Percentiles rank a stretch among this genome's conserved stretches.
phyloP scores from a whole-genome alignment of 345 rosid species.

The Rhizophora mangle region DNA sequence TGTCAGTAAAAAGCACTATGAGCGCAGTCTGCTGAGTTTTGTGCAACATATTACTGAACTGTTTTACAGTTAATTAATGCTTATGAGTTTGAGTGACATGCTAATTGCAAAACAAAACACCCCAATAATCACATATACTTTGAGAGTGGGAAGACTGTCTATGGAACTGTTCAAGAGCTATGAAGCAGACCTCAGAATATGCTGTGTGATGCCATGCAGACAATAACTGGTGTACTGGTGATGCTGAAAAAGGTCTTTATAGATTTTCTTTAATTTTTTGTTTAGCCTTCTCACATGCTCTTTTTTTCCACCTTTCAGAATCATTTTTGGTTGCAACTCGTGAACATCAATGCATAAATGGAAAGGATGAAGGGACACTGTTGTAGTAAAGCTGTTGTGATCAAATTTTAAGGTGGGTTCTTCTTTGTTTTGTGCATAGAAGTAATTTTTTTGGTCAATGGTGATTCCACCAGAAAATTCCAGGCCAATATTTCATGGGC shows the following conservation, averaged over 20 bases:
- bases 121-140: conserved; percentile 59
- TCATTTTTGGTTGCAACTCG: conserved; percentile 53
- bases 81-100: conserved; percentile 59
- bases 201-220: conserved; percentile 52
- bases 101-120: conserved; percentile 14
- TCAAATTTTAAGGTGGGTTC: conserved; percentile 33
- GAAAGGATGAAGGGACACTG: conserved; percentile 42
- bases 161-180: conserved; percentile 56
- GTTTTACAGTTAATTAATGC: conserved; percentile 45
- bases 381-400: conserved; percentile 25
- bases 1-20: not conserved
- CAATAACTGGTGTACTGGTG: conserved; percentile 31
- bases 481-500: not conserved
- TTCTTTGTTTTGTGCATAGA: conserved; percentile 37
- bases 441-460: conserved; percentile 25
- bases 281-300: not conserved
- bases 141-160: conserved; percentile 56
- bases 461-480: conserved; percentile 16
- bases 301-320: conserved; percentile 25
- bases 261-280: not conserved
- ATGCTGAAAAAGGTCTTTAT: conserved; percentile 1
- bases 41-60: not conserved
- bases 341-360: conserved; percentile 57
- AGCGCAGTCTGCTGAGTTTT: conserved; percentile 6
- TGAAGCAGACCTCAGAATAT: conserved; percentile 50